phyloP scores from a whole-genome alignment of 1,284 basidiomycete species.

The Bondarzewia mesenterica region DNA sequence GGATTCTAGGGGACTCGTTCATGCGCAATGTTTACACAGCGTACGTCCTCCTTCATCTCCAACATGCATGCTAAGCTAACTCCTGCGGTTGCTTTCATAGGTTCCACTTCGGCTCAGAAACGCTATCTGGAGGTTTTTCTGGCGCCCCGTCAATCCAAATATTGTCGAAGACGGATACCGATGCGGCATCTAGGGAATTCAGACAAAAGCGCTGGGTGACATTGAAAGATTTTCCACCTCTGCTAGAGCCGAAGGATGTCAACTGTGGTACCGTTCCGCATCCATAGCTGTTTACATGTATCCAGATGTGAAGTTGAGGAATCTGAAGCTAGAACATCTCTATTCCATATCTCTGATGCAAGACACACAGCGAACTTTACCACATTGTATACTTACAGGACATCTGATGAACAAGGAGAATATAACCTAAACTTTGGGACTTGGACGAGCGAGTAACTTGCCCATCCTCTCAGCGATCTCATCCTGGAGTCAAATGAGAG shows the following conservation, averaged over 20 bases:
- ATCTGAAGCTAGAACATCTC: too few relatives aligned
- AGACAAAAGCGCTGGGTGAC: neutral
- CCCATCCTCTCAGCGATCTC: neutral
- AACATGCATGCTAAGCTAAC: neutral
- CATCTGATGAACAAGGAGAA: too few relatives aligned
- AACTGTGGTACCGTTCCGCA: neutral
- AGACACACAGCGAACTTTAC: too few relatives aligned
- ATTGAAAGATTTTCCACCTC: neutral
- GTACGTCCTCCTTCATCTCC: neutral
- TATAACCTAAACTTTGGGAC: neutral
- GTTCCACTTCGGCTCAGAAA: neutral
- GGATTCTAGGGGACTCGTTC: constrained; percentile 2
- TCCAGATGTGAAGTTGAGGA: too few relatives aligned
- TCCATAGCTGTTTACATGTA: neutral
- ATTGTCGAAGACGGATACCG: neutral
- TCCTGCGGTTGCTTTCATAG: neutral
- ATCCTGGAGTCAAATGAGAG: neutral
- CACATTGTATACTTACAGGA: too few relatives aligned
- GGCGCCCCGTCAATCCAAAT: neutral
- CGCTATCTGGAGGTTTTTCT: neutral
- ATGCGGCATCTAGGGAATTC: neutral
- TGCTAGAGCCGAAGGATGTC: neutral
- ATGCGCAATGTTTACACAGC: constrained; percentile 4
- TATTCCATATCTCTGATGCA: too few relatives aligned
- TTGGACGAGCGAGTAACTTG: neutral